Conservation (phyloP, 2,329 filamentous ascomycete genomes). For the Scedosporium aurantiacum region DNA sequence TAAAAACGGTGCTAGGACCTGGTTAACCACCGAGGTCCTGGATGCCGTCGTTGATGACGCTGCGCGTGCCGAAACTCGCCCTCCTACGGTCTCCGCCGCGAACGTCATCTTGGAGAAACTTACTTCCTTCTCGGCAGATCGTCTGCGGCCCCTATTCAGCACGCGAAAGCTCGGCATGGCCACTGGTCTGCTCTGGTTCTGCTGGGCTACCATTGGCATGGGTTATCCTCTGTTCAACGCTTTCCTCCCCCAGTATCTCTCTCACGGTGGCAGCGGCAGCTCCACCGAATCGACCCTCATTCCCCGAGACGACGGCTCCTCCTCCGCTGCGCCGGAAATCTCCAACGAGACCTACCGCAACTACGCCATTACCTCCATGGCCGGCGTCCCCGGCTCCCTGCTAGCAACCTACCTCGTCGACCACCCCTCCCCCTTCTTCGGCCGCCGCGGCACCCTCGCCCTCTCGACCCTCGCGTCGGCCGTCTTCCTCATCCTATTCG, state of each 20-base stretch:
- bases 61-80: not conserved
- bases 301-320: not conserved
- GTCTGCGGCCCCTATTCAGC: conserved; percentile 55
- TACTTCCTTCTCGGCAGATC: conserved; percentile 54
- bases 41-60: conserved; percentile 39
- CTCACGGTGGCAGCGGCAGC: conserved; percentile 35
- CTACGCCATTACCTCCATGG: conserved; percentile 69
- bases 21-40: conserved; percentile 62
- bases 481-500: conserved; percentile 58
- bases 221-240: conserved; percentile 83
- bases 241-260: conserved; percentile 79
- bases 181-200: conserved; percentile 58
- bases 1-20: conserved; percentile 58
- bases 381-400: conserved; percentile 66
- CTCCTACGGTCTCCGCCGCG: not conserved
- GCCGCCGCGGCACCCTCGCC: conserved; percentile 63
- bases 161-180: conserved; percentile 39
- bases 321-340: conserved; percentile 16
- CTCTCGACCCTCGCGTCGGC: conserved; percentile 56
- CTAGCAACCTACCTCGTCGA: conserved; percentile 64
- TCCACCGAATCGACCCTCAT: conserved; percentile 14
- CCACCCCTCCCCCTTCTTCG: conserved; percentile 48
- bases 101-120: conserved; percentile 47
- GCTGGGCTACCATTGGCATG: conserved; percentile 75
- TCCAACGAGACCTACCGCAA: conserved; percentile 57